Conservation (phyloP, 1,284 basidiomycete genomes). For the Cutaneotrichosporon cyanovorans region DNA sequence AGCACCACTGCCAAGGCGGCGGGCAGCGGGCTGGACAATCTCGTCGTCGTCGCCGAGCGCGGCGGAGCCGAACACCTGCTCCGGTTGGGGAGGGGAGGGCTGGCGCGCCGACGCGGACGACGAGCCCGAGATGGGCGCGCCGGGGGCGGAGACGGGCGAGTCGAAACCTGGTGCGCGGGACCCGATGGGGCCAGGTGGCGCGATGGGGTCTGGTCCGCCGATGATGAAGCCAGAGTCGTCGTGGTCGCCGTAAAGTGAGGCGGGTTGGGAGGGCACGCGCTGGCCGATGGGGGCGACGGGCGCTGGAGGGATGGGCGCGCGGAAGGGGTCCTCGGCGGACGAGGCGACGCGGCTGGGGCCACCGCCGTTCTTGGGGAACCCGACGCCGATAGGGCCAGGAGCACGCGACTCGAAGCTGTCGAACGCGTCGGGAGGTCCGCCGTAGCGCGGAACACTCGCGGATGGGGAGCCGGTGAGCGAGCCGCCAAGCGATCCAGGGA, state of each 20-base stretch:
- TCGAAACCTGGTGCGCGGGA: slow-evolving; percentile 5
- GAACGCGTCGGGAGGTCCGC: slow-evolving; percentile 3
- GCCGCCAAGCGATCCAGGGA: slow-evolving; percentile 2
- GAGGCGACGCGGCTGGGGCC: slow-evolving; percentile 4
- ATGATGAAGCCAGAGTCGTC: slow-evolving; percentile 8
- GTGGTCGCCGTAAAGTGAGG: slow-evolving; percentile 9
- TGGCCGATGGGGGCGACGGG: slow-evolving; percentile 28
- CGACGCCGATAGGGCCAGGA: slow-evolving; percentile 35
- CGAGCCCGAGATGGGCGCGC: slow-evolving; percentile 4
- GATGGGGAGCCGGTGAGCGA: slow-evolving; percentile 22
- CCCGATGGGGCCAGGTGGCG: slow-evolving; percentile 14
- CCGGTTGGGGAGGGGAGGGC: slow-evolving; percentile 25
- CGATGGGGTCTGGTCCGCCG: slow-evolving; percentile 4
- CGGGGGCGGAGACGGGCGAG: not conserved
- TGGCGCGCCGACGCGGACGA: not conserved
- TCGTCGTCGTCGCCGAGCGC: slow-evolving; percentile 37
- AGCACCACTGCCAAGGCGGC: slow-evolving; percentile 14
- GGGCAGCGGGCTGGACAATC: slow-evolving; percentile 26
- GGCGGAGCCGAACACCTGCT: slow-evolving; percentile 33
- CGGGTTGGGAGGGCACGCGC: slow-evolving; percentile 11
- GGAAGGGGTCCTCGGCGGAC: slow-evolving; percentile 33
- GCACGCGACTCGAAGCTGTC: slow-evolving; percentile 11
- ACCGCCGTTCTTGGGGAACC: slow-evolving; percentile 26
- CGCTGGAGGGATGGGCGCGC: slow-evolving; percentile 9
- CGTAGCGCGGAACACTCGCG: slow-evolving; percentile 22